phyloP scores from a whole-genome alignment of 2,329 filamentous ascomycete genomes.

The Harringtonia lauricola region DNA sequence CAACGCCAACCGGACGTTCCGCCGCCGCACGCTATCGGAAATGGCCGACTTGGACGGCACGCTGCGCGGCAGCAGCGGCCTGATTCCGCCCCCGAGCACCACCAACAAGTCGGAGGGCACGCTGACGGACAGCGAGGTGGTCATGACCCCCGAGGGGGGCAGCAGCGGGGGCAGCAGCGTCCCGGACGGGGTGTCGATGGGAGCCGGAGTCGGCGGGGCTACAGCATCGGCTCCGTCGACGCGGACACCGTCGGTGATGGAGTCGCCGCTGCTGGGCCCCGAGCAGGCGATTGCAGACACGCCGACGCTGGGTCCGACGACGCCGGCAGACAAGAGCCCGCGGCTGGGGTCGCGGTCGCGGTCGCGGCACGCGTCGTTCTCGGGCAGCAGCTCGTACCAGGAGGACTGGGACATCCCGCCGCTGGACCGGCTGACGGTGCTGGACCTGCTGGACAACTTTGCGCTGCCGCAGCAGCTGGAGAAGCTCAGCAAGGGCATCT shows the following conservation, averaged over 20 bases:
- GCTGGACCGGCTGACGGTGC: slow-evolving; percentile 78
- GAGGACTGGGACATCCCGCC: slow-evolving; percentile 88
- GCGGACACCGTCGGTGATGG: slow-evolving; percentile 11
- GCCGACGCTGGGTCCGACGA: slow-evolving; percentile 34
- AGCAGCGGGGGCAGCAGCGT: slow-evolving; percentile 9
- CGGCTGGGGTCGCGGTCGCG: slow-evolving; percentile 12
- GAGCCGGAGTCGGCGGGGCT: background rate
- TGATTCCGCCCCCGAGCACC: slow-evolving; percentile 22
- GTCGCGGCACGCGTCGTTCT: slow-evolving; percentile 71
- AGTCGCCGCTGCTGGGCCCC: slow-evolving; percentile 33
- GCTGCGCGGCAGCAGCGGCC: slow-evolving; percentile 2
- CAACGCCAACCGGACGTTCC: slow-evolving; percentile 23
- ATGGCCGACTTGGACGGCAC: slow-evolving; percentile 28
- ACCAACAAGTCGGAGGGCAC: slow-evolving; percentile 26
- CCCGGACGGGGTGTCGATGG: background rate
- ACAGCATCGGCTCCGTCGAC: slow-evolving; percentile 34
- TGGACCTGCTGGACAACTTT: slow-evolving; percentile 91
- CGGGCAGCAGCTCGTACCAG: slow-evolving; percentile 74
- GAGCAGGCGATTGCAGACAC: slow-evolving; percentile 36
- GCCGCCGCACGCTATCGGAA: slow-evolving; percentile 25
- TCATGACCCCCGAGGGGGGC: slow-evolving; percentile 30
- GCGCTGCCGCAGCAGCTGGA: slow-evolving; percentile 83
- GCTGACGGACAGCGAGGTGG: slow-evolving; percentile 30
- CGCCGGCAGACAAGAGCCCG: slow-evolving; percentile 4
- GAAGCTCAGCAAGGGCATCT: slow-evolving; percentile 74